These are phyloP conservation scores for Saccharomycopsis sp. DNA, from an alignment of 805 yeast genomes.

Conservation along the genomic window DNA sequence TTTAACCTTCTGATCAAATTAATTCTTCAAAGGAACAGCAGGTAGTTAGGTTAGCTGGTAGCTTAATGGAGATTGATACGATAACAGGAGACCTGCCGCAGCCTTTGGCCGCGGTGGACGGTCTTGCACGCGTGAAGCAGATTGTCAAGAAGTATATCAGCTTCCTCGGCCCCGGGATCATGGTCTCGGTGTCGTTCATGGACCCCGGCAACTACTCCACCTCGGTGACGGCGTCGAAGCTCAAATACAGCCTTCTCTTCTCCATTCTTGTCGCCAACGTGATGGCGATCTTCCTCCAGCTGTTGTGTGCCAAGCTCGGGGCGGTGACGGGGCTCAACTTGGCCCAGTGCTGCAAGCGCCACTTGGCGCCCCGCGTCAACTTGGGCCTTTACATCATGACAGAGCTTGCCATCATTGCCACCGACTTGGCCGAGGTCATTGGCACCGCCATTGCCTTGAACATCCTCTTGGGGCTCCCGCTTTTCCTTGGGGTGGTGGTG, in stretches of 20 bases:
- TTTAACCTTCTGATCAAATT: too few relatives aligned
- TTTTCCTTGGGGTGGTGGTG: constrained; percentile 72
- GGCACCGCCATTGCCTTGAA: constrained; percentile 96
- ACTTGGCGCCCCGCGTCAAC: constrained; percentile 56
- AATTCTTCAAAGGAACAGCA: too few relatives aligned
- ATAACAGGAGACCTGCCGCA: too few relatives aligned
- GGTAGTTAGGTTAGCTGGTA: too few relatives aligned
- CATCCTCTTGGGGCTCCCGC: constrained; percentile 70
- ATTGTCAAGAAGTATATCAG: constrained; percentile 40
- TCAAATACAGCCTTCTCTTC: constrained; percentile 69
- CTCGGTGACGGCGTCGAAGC: constrained; percentile 83
- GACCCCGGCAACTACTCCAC: constrained; percentile 97
- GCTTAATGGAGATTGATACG: too few relatives aligned
- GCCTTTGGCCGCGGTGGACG: too few relatives aligned
- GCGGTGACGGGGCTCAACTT: constrained; percentile 90
- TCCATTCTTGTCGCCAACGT: constrained; percentile 72
- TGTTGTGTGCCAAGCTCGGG: constrained; percentile 79
- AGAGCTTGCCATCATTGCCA: constrained; percentile 86
- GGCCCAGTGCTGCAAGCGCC: constrained; percentile 77
- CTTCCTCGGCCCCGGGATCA: constrained; percentile 90
- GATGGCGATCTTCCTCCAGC: constrained; percentile 80
- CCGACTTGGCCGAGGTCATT: constrained; percentile 94
- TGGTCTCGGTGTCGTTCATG: constrained; percentile 94
- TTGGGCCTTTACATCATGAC: constrained; percentile 52
- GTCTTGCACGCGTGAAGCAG: neutral